Percentiles rank a stretch among this genome's conserved stretches.
phyloP scores from a whole-genome alignment of 371 early-diverging fungal species.

The Encephalitozoon romaleae region DNA sequence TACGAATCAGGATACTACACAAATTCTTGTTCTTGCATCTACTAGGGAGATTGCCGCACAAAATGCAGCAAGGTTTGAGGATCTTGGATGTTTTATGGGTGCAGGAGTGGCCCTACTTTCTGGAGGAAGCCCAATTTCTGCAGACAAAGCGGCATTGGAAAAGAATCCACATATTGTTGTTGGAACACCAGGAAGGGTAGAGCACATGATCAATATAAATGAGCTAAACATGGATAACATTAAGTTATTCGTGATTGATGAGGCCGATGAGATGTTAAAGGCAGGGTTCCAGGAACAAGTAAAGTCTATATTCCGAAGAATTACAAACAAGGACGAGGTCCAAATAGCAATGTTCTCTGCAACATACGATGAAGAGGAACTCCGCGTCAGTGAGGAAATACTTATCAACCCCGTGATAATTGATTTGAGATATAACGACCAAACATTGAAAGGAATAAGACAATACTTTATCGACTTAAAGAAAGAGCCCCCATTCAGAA shows the following conservation, averaged over 20 bases:
- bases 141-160: conserved; percentile 74
- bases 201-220: conserved; percentile 87
- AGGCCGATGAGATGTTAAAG: conserved; percentile 95
- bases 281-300: conserved; percentile 95
- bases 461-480: conserved; percentile 88
- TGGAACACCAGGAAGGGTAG: conserved; percentile 97
- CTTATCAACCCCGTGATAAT: conserved; percentile 90
- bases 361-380: conserved; percentile 86
- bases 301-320: conserved; percentile 78
- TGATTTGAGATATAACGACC: conserved; percentile 95
- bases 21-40: conserved; percentile 88
- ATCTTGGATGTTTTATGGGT: conserved; percentile 80
- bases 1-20: conserved; percentile 70
- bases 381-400: conserved; percentile 88
- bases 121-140: conserved; percentile 82
- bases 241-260: conserved; percentile 92
- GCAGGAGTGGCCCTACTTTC: conserved; percentile 86
- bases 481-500: conserved; percentile 66
- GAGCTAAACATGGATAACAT: conserved; percentile 73
- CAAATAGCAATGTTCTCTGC: conserved; percentile 96
- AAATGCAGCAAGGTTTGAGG: conserved; percentile 79
- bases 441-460: conserved; percentile 98
- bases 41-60: conserved; percentile 97
- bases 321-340: conserved; percentile 71
- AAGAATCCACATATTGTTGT: conserved; percentile 77